Evolutionary conservation across 345 rosid genomes (phyloP), one percentile per base, ranked within the genome.

Genomic region (Salix purpurea): DNA sequence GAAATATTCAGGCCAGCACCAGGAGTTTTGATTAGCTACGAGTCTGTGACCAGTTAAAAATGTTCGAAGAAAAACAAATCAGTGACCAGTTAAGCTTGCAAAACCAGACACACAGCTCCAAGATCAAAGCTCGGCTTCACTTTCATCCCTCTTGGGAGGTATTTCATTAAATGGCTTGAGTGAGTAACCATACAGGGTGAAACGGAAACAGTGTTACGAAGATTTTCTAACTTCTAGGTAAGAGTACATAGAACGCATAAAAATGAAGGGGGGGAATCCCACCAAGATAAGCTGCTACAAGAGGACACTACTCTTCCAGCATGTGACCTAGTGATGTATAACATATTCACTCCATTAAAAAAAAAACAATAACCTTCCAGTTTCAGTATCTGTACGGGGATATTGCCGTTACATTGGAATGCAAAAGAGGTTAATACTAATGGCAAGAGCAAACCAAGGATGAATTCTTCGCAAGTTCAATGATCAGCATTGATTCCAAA

Each of bases 291-390:
- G 52, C 76, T 6, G 34, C 28, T 34, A 4, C 69, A 24, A 5
- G 23, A 58, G 11, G 71, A 50, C 26, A 70, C 32, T 40, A 37
- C 65, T 77, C 30, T 44, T 76, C 71, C 66, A 48, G 50, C 37
- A 40, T 76, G 73, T 64, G 68, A 78, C 54, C 36, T 50, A 39
- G 67, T 76, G 39, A 62, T 36, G 84, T 65, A 82, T 79, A 34
- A 71, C 44, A 69, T 74, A 76, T 76, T 78, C 71, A 71, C 71
- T 74, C 71, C 61, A 75, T 73, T 18, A 54, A 69, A 52, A 30
- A 73, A 72, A 73, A 52, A n/a, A n/a, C n/a, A n/a, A n/a, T n/a
- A n/a, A n/a, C 83, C 79, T 74, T 73, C 74, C 85, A 80, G 85
- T 75, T 76, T 72, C 73, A 74, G 79, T 26, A 61, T 85, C 78